phyloP scores from a whole-genome alignment of 2,329 filamentous ascomycete genomes.

The Fusarium humuli region DNA sequence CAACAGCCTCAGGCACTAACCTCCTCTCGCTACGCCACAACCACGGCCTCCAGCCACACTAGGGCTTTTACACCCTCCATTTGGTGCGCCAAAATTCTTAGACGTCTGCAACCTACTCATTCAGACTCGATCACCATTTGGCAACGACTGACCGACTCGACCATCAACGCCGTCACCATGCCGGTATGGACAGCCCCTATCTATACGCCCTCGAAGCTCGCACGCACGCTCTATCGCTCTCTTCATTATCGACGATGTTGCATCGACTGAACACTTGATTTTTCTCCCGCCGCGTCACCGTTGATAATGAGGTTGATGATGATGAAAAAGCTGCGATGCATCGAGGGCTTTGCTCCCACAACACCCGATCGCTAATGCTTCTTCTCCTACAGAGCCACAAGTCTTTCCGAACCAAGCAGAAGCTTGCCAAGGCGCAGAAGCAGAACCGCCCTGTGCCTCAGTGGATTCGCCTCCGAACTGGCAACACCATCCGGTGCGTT shows the following conservation, averaged over 20 bases:
- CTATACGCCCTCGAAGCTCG: constrained; percentile 10
- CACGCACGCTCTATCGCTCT: constrained; percentile 13
- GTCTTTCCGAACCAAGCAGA: constrained; percentile 99
- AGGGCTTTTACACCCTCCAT: constrained; percentile 31
- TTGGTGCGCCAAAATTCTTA: constrained; percentile 46
- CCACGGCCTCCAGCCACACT: constrained; percentile 28
- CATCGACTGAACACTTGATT: constrained; percentile 14
- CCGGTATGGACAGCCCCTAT: constrained; percentile 51
- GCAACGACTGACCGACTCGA: constrained; percentile 52
- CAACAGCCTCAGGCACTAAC: constrained; percentile 29
- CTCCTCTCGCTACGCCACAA: constrained; percentile 12
- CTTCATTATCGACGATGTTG: constrained; percentile 26
- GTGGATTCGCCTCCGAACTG: constrained; percentile 98
- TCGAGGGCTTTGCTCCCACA: constrained; percentile 16
- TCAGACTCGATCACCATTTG: constrained; percentile 49
- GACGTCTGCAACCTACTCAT: constrained; percentile 45
- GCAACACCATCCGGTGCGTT: constrained; percentile 98
- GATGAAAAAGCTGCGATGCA: constrained; percentile 19
- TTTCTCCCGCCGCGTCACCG: constrained; percentile 2
- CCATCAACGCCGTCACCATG: constrained; percentile 56
- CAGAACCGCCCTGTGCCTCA: constrained; percentile 99
- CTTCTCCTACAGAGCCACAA: constrained; percentile 84
- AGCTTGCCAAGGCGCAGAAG: constrained; percentile 99
- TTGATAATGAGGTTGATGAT: constrained; percentile 23
- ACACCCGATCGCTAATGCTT: constrained; percentile 43